A percentile compares a stretch with the other conserved stretches of the same genome.
phyloP scores from a whole-genome alignment of 75 land plant species.

The Selaginella tamariscina region DNA sequence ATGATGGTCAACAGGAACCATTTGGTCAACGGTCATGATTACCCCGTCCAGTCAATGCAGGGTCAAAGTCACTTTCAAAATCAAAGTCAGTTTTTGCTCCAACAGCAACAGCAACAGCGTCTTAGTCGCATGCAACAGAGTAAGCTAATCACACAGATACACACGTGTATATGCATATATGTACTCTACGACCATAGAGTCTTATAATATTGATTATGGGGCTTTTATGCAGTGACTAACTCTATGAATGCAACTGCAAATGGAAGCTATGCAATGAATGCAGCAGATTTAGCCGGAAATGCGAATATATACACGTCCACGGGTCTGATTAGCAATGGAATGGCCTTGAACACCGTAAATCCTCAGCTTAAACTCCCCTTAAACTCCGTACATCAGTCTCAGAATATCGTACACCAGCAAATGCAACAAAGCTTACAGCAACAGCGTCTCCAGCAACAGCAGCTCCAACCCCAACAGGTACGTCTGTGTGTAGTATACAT shows the following conservation, averaged over 20 bases:
- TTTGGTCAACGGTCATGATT: conserved; percentile 40
- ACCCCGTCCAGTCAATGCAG: conserved; percentile 32
- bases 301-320: conserved; percentile 38
- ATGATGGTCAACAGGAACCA: conserved; percentile 38
- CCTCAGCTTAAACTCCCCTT: not conserved
- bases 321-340: conserved; percentile 34
- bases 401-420: too few relatives aligned
- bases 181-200: conserved; percentile 9
- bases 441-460: conserved; percentile 25
- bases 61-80: too few relatives aligned
- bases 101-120: conserved; percentile 23
- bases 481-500: too few relatives aligned
- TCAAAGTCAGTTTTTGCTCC: conserved; percentile 24
- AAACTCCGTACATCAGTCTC: not conserved
- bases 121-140: conserved; percentile 7
- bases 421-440: conserved; percentile 23
- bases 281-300: conserved; percentile 41
- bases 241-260: conserved; percentile 24
- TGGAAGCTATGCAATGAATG: conserved; percentile 50
- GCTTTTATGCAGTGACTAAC: conserved; percentile 8
- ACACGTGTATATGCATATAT: not conserved
- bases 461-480: conserved; percentile 16
- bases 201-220: conserved; percentile 4
- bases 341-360: conserved; percentile 24
- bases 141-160: not conserved